Base-by-base conservation (phyloP, 352 stramenopile species). In the Thraustochytrium sp. region DNA sequence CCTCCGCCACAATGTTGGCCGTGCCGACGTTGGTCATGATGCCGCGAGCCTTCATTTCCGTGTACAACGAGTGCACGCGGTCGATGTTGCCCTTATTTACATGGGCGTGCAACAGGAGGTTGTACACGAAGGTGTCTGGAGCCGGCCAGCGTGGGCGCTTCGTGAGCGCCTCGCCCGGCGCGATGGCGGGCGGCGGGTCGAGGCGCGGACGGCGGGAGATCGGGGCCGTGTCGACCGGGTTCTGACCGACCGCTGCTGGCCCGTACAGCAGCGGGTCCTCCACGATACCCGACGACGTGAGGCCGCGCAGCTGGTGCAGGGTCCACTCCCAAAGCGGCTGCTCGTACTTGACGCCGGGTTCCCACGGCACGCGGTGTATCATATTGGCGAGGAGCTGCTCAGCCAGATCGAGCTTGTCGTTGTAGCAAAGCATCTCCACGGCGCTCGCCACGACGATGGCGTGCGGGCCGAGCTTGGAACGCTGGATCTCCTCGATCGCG, bases 381-480 rank as follows among this genome's bases (percentile, higher is more conserved):
- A 80, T 80, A 42, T 80, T 80, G 9, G 48, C 68, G n/a, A 80
- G 68, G 42, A 63, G 9, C 51, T 80, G 68, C 68, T 80, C 68
- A 13, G 68, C 68, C 13, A 18, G 31, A 23, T 3, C 68, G 26
- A 63, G 31, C 4, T 80, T 44, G n/a, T 31, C 51, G 31, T 51
- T 55, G 68, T 34, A n/a, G 68, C 68, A 80, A 16, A 38, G 26
- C 44, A 63, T 80, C 2, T 44, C n/a, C 21, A 80, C 8, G 9
- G 63, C 18, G 13, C 34, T 26, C 9, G 21, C 31, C 11, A 34
- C 26, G 21, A 80, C 31, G 53, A 18, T 21, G 34, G 34, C 5
- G n/a, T 80, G 68, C 18, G 68, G 68, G 13, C 26, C 21, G 21
- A 46, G 18, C 23, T 13, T 5, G 16, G 13, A 23, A 5, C 31